Evolutionary conservation across 805 yeast species (phyloP).

Genomic region (Starmerella sp.): DNA sequence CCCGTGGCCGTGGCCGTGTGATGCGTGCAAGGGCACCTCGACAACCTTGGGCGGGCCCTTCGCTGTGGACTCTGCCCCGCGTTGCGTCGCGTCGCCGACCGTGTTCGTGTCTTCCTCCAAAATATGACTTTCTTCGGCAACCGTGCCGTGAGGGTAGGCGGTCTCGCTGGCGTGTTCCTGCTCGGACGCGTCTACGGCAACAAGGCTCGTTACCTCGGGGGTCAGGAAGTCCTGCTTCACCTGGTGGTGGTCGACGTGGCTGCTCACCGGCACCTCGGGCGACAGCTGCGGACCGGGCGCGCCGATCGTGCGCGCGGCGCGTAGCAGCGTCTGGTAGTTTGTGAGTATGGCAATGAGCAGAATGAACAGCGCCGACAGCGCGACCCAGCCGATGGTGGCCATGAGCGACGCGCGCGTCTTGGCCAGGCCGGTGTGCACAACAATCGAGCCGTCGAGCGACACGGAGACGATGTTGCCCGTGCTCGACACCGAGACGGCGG

Average conservation of each 20-base stretch:
- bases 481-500: constrained; percentile 17
- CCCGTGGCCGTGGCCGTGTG: constrained; percentile 9
- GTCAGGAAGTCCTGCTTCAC: neutral
- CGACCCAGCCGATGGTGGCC: constrained; percentile 17
- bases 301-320: neutral
- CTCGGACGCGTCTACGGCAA: neutral
- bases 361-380: constrained; percentile 12
- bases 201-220: neutral
- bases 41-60: neutral
- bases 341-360: constrained; percentile 8
- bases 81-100: neutral
- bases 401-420: neutral
- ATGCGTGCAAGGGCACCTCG: constrained; percentile 1
- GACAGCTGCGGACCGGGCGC: neutral
- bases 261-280: neutral
- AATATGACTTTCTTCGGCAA: neutral
- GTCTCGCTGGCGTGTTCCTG: neutral
- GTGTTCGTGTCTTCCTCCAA: neutral
- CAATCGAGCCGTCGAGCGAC: constrained; percentile 21
- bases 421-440: constrained; percentile 5
- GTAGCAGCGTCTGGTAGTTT: neutral
- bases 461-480: constrained; percentile 17
- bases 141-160: neutral
- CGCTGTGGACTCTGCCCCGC: neutral
- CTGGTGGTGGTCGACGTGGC: neutral